Percentiles rank a stretch among this genome's conserved stretches.
Conservation (phyloP, 306 rosid species). For the Cicer chorassanicum region DNA sequence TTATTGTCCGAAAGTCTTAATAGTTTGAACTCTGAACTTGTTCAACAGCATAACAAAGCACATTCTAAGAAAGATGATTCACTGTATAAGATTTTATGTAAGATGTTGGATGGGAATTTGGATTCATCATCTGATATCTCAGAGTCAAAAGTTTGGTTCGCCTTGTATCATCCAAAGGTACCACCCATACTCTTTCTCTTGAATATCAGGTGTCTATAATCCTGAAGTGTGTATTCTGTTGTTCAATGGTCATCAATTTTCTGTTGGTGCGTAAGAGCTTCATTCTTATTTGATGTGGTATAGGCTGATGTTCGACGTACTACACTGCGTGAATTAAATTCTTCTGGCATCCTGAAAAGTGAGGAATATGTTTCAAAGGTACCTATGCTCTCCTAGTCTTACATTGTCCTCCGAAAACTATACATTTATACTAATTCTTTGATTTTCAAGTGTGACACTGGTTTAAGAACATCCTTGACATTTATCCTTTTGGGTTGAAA, state of each 20-base stretch:
- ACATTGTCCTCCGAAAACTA: not conserved
- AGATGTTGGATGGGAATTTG: constrained; percentile 68
- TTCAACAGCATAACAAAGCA: constrained; percentile 58
- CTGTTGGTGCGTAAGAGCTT: constrained; percentile 6
- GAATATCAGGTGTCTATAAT: constrained; percentile 30
- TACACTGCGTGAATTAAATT: constrained; percentile 60
- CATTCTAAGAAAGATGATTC: constrained; percentile 66
- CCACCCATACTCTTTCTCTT: constrained; percentile 1
- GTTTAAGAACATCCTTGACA: constrained; percentile 21
- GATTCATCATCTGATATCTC: constrained; percentile 57
- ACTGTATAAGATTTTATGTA: constrained; percentile 58
- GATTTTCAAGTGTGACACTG: not conserved
- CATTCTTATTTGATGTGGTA: constrained; percentile 37
- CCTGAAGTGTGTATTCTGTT: constrained; percentile 30
- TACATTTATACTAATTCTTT: not conserved
- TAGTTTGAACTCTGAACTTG: constrained; percentile 38
- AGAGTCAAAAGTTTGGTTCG: constrained; percentile 78
- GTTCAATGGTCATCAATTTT: constrained; percentile 29
- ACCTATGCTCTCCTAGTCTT: constrained; percentile 13
- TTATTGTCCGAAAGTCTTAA: constrained; percentile 16
- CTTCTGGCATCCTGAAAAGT: constrained; percentile 54
- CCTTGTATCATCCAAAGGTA: constrained; percentile 90
- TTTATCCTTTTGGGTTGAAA: constrained; percentile 8
- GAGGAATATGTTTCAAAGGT: constrained; percentile 68
- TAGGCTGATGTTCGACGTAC: constrained; percentile 88